Evolutionary conservation across 192 early-diverging fungal genomes (phyloP), one percentile per base, ranked within the genome.

Genomic region (Oehlia diaphana): DNA sequence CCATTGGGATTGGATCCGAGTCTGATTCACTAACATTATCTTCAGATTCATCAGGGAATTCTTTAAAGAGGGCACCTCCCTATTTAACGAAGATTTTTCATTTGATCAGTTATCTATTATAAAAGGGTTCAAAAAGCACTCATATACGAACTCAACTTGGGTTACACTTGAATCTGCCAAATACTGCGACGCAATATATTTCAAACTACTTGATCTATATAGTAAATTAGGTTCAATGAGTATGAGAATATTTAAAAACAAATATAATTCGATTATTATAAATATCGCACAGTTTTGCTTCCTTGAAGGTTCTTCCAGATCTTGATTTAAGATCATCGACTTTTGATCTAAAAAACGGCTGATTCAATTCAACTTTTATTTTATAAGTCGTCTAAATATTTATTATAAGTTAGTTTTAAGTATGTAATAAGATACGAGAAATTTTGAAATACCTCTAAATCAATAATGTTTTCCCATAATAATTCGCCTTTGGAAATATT

Each of bases 391-490:
- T 23, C 68, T 74, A 39, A 42, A 8, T 69, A 19, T 12, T 79
- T 64, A 37, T 4, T 4, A 16, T 76, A 13, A 61, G 9, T 31
- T 35, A 71, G 31, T 14, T 70, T 35, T 13, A 14, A 14, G 1
- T 78, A 21, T 9, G 10, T 4, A 9, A 21, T 44, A 61, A 33
- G 7, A n/a, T 21, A 62, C 2, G 1, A 37, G 26, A 8, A 3
- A 47, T 33, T 3, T 23, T 42, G 31, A 23, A 5, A 21, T 67
- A 23, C 85, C 5, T 67, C 75, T 12, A 83, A 76, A 72, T 91
- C 89, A 14, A 92, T 80, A 35, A 93, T 89, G 63, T 91, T 90
- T 49, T 87, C 86, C 92, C 92, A 93, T 13, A 92, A 78, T 35
- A 76, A 79, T 75, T 88, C 83, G 63, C 84, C 81, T 74, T 88